phyloP scores from a whole-genome alignment of 1,284 basidiomycete genomes.

The Rhodotorula sp. region DNA sequence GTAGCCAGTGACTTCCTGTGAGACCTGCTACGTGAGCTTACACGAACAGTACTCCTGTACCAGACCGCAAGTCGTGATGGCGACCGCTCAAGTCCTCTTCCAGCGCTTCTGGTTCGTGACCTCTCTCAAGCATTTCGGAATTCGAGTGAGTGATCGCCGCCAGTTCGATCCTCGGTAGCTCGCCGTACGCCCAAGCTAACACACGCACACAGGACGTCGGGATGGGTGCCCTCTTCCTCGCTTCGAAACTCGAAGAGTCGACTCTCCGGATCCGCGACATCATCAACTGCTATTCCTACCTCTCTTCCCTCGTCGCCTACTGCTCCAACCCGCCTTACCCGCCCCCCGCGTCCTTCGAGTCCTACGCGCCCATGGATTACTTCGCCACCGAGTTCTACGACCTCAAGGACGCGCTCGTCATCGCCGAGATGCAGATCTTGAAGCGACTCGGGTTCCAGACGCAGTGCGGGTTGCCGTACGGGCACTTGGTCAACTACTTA shows the following conservation, averaged over 20 bases:
- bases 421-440: constrained; percentile 95
- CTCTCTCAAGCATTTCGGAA: constrained; percentile 87
- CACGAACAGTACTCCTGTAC: background rate
- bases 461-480: constrained; percentile 82
- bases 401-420: constrained; percentile 82
- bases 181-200: background rate
- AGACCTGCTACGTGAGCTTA: background rate
- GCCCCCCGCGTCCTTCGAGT: constrained; percentile 42
- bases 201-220: constrained; percentile 68
- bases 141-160: constrained; percentile 61
- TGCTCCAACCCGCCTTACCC: constrained; percentile 18
- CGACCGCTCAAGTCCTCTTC: constrained; percentile 92
- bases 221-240: constrained; percentile 88
- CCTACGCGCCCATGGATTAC: constrained; percentile 77
- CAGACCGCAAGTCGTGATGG: constrained; percentile 94
- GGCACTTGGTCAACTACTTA: constrained; percentile 91
- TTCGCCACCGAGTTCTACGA: constrained; percentile 80
- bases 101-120: constrained; percentile 96
- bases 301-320: constrained; percentile 50
- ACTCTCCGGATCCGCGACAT: constrained; percentile 86
- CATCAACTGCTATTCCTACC: constrained; percentile 87
- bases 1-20: constrained; percentile 44
- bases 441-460: constrained; percentile 62
- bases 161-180: too few relatives aligned
- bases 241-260: constrained; percentile 94